Base-by-base conservation (phyloP, 2,329 filamentous ascomycete species). In the Metarhizium robertsii region DNA sequence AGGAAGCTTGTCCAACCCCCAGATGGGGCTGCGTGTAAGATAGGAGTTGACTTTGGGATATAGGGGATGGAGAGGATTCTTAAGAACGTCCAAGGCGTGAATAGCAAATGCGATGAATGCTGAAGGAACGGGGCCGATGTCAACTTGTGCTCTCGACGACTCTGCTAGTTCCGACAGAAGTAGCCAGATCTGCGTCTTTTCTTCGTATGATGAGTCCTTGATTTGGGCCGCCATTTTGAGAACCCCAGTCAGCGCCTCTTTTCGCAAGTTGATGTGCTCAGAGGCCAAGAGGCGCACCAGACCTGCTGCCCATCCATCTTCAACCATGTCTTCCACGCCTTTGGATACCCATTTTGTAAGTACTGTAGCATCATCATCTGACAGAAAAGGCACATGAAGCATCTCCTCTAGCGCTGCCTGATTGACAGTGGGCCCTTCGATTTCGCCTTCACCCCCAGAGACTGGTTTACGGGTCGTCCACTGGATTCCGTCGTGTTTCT, bases 31-130 rank as follows among this genome's bases (percentile, higher is more conserved):
- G 53, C 84, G 84, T 25, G 89, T 89, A 40, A 97, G 80, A 68
- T 92, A 96, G 6, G 79, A 77, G 73, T 95, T 96, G 70, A 94
- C 75, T 67, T 96, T 96, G 56, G 84, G 82, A 67, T 96, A 97
- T 42, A 96, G 80, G 58, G 82, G 83, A 66, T 95, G 90, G 16
- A 90, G 78, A 0, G 92, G 92, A 58, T 90, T 85, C 25, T 78
- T 80, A 49, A 95, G 73, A 16, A 95, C 83, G 1, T 79, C 73
- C 7, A 95, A 76, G 1, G 85, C 83, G 60, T 84, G 83, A 50
- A 80, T 78, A 7, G 90, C 86, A 63, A 96, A 94, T 11, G 87
- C 81, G n/a, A 85, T 80, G 6, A 90, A 83, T 13, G 90, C 78
- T 58, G 86, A 90, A 0, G 91, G 86, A 3, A 95, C 74, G 1